Conservation (phyloP, 2,329 filamentous ascomycete species). For the Diplodia scrobiculata region DNA sequence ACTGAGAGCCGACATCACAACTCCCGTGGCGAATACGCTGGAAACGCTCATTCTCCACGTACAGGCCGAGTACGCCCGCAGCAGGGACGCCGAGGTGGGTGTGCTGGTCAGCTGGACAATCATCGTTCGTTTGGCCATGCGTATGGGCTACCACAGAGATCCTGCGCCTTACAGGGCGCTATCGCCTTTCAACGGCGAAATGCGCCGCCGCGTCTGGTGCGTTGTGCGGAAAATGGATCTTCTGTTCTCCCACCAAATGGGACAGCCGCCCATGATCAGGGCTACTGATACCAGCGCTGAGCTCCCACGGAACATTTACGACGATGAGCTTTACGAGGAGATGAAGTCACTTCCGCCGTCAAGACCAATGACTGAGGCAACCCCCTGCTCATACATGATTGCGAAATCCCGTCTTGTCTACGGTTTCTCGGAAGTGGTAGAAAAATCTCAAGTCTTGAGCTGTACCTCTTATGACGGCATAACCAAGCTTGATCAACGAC, state of each 20-base stretch:
- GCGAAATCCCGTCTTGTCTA: slow-evolving; percentile 68
- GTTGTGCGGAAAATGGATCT: slow-evolving; percentile 73
- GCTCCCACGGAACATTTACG: slow-evolving; percentile 75
- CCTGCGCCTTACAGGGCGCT: slow-evolving; percentile 72
- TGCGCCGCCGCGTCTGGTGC: slow-evolving; percentile 64
- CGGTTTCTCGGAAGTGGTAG: slow-evolving; percentile 71
- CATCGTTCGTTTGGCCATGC: slow-evolving; percentile 64
- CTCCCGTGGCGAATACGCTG: slow-evolving; percentile 72
- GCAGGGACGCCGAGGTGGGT: slow-evolving; percentile 72
- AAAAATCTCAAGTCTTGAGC: slow-evolving; percentile 63
- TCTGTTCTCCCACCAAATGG: slow-evolving; percentile 73
- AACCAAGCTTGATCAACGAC: slow-evolving; percentile 61
- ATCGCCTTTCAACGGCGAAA: slow-evolving; percentile 75
- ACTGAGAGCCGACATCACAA: slow-evolving; percentile 74
- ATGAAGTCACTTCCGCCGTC: slow-evolving; percentile 69
- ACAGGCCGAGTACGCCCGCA: slow-evolving; percentile 72
- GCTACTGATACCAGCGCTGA: slow-evolving; percentile 74
- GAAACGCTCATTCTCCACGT: slow-evolving; percentile 76
- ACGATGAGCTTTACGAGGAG: slow-evolving; percentile 74
- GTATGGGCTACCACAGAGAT: slow-evolving; percentile 79
- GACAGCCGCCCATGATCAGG: slow-evolving; percentile 66
- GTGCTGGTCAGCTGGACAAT: slow-evolving; percentile 63
- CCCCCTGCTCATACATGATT: slow-evolving; percentile 78
- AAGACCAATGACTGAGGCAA: slow-evolving; percentile 68
- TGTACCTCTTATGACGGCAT: slow-evolving; percentile 65